Conservation (phyloP, 768 basidiomycete species). For the Heimioporus sp. region DNA sequence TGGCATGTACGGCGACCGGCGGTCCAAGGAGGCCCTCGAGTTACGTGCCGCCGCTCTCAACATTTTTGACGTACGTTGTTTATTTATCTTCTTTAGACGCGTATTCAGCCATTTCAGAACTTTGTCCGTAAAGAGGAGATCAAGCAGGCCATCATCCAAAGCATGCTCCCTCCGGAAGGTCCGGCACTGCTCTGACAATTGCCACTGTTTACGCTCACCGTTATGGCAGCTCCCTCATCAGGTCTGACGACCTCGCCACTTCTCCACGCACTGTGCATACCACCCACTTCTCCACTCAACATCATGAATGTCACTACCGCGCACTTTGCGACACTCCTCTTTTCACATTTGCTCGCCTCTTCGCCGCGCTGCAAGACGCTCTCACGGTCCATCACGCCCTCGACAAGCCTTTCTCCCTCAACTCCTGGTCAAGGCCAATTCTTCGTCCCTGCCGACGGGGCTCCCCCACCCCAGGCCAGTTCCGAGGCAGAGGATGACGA, state of each 20-base stretch:
- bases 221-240: constrained; percentile 26
- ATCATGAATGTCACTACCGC: constrained; percentile 57
- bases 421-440: constrained; percentile 42
- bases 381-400: constrained; percentile 64
- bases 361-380: constrained; percentile 62
- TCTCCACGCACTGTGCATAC: constrained; percentile 61
- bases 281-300: constrained; percentile 62
- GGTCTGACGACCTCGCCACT: constrained; percentile 60
- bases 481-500: constrained; percentile 55
- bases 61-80: constrained; percentile 75
- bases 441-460: constrained; percentile 76
- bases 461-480: constrained; percentile 33
- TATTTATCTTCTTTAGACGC: not conserved
- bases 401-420: constrained; percentile 31
- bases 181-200: not conserved
- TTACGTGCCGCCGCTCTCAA: constrained; percentile 72
- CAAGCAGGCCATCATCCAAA: constrained; percentile 63
- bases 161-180: constrained; percentile 67
- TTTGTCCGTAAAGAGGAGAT: constrained; percentile 76
- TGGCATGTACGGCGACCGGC: constrained; percentile 55
- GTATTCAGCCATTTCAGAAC: constrained; percentile 43
- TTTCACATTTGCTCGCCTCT: constrained; percentile 73
- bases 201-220: not conserved
- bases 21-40: constrained; percentile 66
- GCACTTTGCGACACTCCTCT: constrained; percentile 75